These are phyloP conservation scores for Neurospora sp. DNA, from an alignment of 495 filamentous ascomycete genomes.

Conservation along the genomic window DNA sequence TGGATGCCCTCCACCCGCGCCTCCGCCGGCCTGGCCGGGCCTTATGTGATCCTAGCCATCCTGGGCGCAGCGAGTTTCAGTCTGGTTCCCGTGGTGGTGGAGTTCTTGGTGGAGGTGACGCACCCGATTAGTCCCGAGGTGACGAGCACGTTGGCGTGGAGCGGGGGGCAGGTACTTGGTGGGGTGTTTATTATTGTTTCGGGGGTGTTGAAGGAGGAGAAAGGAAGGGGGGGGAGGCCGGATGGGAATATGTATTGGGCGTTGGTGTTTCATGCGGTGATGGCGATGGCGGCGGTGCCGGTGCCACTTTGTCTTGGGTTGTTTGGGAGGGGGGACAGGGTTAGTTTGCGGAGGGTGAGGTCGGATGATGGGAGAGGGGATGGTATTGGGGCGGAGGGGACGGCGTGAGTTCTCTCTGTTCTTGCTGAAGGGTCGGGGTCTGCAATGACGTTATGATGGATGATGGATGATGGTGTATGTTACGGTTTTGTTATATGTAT, in stretches of 20 bases:
- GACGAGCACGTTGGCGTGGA: constrained; percentile 73
- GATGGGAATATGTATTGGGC: constrained; percentile 59
- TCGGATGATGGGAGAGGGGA: constrained; percentile 18
- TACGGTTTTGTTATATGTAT: neutral
- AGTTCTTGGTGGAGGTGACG: constrained; percentile 78
- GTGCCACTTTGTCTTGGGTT: constrained; percentile 57
- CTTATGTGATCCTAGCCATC: constrained; percentile 60
- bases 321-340: constrained; percentile 45
- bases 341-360: constrained; percentile 45
- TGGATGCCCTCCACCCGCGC: constrained; percentile 64
- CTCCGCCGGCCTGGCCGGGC: constrained; percentile 44
- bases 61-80: constrained; percentile 75
- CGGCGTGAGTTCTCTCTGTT: neutral
- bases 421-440: neutral
- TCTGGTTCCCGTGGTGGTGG: constrained; percentile 73
- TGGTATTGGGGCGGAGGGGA: neutral
- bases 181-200: constrained; percentile 74
- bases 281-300: constrained; percentile 54
- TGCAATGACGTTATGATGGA: neutral
- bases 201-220: constrained; percentile 67
- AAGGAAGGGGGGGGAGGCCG: constrained; percentile 41
- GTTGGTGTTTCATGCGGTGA: constrained; percentile 67
- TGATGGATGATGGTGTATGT: neutral
- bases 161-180: constrained; percentile 68
- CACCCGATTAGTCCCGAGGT: constrained; percentile 84